Base-by-base conservation (phyloP, 2,329 filamentous ascomycete species). In the Verticillium klebahnii region DNA sequence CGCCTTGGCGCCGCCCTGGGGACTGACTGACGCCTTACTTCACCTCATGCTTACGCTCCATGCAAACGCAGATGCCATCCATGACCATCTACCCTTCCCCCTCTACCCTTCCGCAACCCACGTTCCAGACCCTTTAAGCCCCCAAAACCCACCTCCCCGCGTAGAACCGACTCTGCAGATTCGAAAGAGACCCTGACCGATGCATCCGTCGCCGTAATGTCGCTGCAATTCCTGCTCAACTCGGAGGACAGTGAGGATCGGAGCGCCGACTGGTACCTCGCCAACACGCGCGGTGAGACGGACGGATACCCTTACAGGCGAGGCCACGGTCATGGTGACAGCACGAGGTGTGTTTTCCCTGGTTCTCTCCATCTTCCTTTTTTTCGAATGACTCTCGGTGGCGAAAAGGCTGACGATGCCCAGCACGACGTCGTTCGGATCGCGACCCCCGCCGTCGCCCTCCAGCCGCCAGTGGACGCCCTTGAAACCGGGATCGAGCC, bases 221-320 rank as follows among this genome's bases (percentile, higher is more conserved):
- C 57, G 45, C 57, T 58, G 36, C 37, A 32, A 58, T 58, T 58
- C 15, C 37, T 58, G 14, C 57, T 58, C 57, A 58, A 58, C 37
- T 29, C 40, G 57, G 57, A 58, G 37, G 57, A 58, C 6, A 29
- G n/a, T 31, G 57, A 58, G 57, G 57, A 58, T 25, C 31, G 37
- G 8, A 40, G 37, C 37, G 37, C 57, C 6, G 36, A 39, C 19
- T 40, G 57, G 37, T 58, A 58, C n/a, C 57, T 58, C 36, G 45
- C 45, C 45, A 50, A 50, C 45, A 50, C 45, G 17, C n/a, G 45
- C 8, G 45, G n/a, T n/a, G 45, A 50, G 45, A 50, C 45, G 45
- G 45, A 50, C 19, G 45, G 11, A 50, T 50, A 50, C 19, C n/a
- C 8, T 3, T 50, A 50, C 19, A 50, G 45, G 7, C 25, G 45